phyloP scores from a whole-genome alignment of 2,329 filamentous ascomycete species.

The Aspergillus melleus region DNA sequence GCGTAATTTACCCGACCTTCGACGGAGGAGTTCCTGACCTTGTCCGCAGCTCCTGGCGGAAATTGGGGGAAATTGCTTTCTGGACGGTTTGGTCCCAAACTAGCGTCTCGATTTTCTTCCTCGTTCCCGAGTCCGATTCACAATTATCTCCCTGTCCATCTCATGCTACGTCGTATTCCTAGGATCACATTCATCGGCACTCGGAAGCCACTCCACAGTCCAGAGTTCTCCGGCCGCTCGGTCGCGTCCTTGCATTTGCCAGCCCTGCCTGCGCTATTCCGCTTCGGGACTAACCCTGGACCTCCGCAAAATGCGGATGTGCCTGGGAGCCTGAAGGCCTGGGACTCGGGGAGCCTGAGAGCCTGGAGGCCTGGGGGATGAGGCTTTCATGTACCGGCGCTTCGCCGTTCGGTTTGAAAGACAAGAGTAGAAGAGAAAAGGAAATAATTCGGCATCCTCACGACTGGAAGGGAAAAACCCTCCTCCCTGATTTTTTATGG shows the following conservation, averaged over 20 bases:
- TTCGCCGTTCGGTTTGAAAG: too few relatives aligned
- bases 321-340: conserved; percentile 12
- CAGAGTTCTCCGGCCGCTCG: conserved; percentile 18
- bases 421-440: background rate
- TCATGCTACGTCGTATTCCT: background rate
- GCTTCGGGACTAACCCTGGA: conserved; percentile 16
- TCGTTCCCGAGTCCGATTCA: too few relatives aligned
- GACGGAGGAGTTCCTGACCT: background rate
- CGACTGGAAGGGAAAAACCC: background rate
- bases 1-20: conserved; percentile 16
- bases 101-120: too few relatives aligned
- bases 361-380: too few relatives aligned
- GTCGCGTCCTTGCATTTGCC: conserved; percentile 15
- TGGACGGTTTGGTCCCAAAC: too few relatives aligned
- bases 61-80: too few relatives aligned
- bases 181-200: conserved; percentile 20
- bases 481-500: background rate
- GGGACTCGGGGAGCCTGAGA: background rate
- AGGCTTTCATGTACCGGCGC: too few relatives aligned
- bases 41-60: background rate
- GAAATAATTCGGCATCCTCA: background rate
- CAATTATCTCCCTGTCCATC: background rate
- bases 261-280: conserved; percentile 11
- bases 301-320: conserved; percentile 15
- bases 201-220: conserved; percentile 20